Conservation (phyloP, 2,329 filamentous ascomycete genomes). For the Penicillium sp. region DNA sequence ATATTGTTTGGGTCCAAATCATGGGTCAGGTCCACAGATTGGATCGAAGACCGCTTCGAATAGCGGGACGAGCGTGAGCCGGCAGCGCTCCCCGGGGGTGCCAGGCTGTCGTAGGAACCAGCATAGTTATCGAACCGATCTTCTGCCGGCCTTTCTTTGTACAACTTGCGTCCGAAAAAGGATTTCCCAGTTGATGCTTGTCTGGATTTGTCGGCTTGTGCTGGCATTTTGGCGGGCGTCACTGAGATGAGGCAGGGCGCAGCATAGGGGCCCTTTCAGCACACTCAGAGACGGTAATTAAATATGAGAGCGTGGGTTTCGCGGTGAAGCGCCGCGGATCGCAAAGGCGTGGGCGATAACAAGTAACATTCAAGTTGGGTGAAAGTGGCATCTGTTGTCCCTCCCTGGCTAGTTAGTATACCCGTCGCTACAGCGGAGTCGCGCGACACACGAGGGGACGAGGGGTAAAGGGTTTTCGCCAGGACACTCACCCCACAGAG, state of each 20-base stretch:
- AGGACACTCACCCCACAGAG: slow-evolving; percentile 16
- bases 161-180: slow-evolving; percentile 76
- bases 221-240: slow-evolving; percentile 46
- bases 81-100: slow-evolving; percentile 58
- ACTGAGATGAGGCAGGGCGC: slow-evolving; percentile 30
- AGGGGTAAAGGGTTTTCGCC: slow-evolving; percentile 3
- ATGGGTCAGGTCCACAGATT: slow-evolving; percentile 66
- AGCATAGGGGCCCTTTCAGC: slow-evolving; percentile 30
- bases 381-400: slow-evolving; percentile 19
- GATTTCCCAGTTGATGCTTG: slow-evolving; percentile 77
- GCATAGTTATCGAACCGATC: slow-evolving; percentile 59
- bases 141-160: slow-evolving; percentile 72
- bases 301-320: not conserved
- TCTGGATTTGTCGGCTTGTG: slow-evolving; percentile 69
- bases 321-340: slow-evolving; percentile 15
- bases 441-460: slow-evolving; percentile 4
- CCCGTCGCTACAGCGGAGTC: slow-evolving; percentile 16
- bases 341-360: slow-evolving; percentile 12
- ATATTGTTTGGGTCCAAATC: slow-evolving; percentile 60
- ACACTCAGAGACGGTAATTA: slow-evolving; percentile 10
- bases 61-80: slow-evolving; percentile 71
- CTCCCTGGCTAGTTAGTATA: slow-evolving; percentile 24
- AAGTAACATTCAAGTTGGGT: slow-evolving; percentile 22
- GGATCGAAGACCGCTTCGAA: slow-evolving; percentile 64
- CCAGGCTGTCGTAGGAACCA: slow-evolving; percentile 53